These are phyloP conservation scores for Bipolaris oryzae DNA, from an alignment of 2,329 filamentous ascomycete genomes.

Conservation along the genomic window DNA sequence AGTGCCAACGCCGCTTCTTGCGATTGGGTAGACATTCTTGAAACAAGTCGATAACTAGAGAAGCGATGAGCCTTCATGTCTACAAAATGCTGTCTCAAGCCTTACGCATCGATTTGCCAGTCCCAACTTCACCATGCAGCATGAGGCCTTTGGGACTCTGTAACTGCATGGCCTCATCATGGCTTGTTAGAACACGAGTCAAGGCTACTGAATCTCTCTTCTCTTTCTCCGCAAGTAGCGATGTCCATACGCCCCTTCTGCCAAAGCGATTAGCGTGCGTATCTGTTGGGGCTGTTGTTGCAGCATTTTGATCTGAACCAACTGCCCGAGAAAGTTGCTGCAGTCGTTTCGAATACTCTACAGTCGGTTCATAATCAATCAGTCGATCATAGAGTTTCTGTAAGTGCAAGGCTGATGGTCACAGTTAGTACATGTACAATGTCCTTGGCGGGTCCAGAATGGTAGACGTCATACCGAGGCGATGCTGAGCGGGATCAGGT, in stretches of 20 bases:
- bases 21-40: constrained; percentile 75
- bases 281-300: constrained; percentile 42
- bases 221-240: constrained; percentile 60
- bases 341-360: constrained; percentile 71
- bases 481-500: constrained; percentile 74
- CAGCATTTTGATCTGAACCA: constrained; percentile 28
- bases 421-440: constrained; percentile 8
- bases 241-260: constrained; percentile 60
- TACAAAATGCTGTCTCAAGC: no score
- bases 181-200: constrained; percentile 69
- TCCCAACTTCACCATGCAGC: constrained; percentile 81
- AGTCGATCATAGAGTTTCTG: constrained; percentile 76
- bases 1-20: constrained; percentile 79
- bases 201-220: constrained; percentile 64
- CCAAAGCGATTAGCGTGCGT: constrained; percentile 30
- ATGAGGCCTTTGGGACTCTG: constrained; percentile 76
- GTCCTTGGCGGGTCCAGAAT: constrained; percentile 19
- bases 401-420: constrained; percentile 67
- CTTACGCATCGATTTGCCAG: constrained; percentile 74
- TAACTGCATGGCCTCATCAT: constrained; percentile 73
- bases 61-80: no score
- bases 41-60: constrained; percentile 72
- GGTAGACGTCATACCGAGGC: constrained; percentile 57
- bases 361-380: constrained; percentile 77
- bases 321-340: constrained; percentile 62